Conservation (phyloP, 306 rosid genomes). For the Prunus davidiana region DNA sequence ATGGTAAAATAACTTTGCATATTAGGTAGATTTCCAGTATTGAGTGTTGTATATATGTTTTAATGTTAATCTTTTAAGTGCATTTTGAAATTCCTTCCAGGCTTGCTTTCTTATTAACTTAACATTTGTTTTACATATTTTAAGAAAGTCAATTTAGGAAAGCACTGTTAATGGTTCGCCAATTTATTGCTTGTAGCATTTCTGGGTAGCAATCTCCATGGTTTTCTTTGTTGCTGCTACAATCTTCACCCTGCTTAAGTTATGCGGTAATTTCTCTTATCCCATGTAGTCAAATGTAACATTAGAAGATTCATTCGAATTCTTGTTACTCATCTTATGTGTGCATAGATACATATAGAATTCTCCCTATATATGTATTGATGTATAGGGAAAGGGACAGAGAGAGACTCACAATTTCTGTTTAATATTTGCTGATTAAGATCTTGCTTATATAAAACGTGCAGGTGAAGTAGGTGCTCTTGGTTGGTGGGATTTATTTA, state of each 20-base stretch:
- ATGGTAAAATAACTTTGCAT: not conserved
- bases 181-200: constrained; percentile 62
- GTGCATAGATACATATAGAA: not conserved
- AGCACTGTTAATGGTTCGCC: constrained; percentile 21
- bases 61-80: not conserved
- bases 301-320: not conserved
- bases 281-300: constrained; percentile 1
- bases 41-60: not conserved
- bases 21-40: not conserved
- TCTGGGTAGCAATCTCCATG: constrained; percentile 99
- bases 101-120: constrained; percentile 17
- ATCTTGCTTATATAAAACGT: constrained; percentile 24
- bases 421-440: not conserved
- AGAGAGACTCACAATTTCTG: not conserved
- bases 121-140: not conserved
- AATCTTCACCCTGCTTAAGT: constrained; percentile 81
- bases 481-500: constrained; percentile 99
- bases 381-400: not conserved
- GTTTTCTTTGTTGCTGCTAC: constrained; percentile 96
- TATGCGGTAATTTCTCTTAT: constrained; percentile 54
- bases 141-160: not conserved
- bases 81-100: not conserved
- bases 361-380: not conserved
- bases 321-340: not conserved
- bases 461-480: constrained; percentile 87